A percentile compares a stretch with the other conserved stretches of the same genome.
Conservation (phyloP, 140 eudicot species). For the Oenanthe javanica region DNA sequence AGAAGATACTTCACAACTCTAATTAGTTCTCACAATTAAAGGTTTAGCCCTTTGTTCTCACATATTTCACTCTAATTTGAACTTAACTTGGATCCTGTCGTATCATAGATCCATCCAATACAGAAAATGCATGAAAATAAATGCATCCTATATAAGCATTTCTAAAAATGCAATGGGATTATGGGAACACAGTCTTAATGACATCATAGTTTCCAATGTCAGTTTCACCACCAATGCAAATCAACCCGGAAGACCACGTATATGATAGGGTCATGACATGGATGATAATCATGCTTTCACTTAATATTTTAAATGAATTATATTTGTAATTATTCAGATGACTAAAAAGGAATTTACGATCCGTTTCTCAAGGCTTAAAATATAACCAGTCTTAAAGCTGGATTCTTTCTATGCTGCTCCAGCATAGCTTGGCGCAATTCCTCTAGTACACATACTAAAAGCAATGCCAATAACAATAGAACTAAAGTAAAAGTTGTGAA, state of each 20-base stretch:
- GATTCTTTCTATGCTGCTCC: not conserved
- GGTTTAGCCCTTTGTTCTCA: not conserved
- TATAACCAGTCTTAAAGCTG: not conserved
- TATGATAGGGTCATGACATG: not conserved
- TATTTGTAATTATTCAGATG: no score
- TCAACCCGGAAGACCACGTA: not conserved
- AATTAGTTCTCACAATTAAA: not conserved
- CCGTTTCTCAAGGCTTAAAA: not conserved
- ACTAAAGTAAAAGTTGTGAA: conserved; percentile 3
- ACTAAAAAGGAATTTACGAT: not conserved
- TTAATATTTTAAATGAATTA: no score
- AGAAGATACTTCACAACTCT: not conserved
- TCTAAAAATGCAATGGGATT: not conserved
- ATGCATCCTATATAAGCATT: not conserved
- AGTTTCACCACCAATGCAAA: not conserved
- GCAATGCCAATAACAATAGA: not conserved
- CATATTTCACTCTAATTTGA: not conserved
- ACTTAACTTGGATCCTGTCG: not conserved
- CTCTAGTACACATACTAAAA: not conserved
- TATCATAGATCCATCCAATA: not conserved
- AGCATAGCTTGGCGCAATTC: not conserved
- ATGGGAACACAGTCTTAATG: not conserved
- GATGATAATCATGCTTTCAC: not conserved
- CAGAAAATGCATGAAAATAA: not conserved
- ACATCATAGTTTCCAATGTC: not conserved